Base-by-base conservation (phyloP, 495 filamentous ascomycete genomes). In the Penicillium turbatum region DNA sequence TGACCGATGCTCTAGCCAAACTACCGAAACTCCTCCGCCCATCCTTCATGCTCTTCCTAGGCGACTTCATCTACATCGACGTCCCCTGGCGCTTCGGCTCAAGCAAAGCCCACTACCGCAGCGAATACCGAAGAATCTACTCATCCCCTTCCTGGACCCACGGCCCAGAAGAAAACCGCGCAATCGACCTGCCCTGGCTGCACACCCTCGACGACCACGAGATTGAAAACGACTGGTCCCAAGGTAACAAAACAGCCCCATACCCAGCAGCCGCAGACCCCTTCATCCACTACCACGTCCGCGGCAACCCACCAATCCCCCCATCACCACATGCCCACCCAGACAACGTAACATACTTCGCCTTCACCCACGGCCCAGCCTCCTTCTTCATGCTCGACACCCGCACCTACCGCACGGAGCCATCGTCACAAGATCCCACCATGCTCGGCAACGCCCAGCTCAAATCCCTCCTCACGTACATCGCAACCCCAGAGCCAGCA, bases 51-150 rank as follows among this genome's bases (percentile, higher is more conserved):
- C 80, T 98, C 21, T 98, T 98, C 76, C 82, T 98, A 0, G 93
- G 92, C n/a, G 93, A 98, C 65, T 98, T 97, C 67, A 96, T 98
- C 66, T 98, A 98, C 66, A 85, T 95, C 55, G 93, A 98, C 53
- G 90, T 97, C 0, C 93, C 93, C 0, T 76, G 81, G 27, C 83
- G 86, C 32, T 86, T 90, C 58, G 91, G 89, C 11, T 83, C 76
- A 16, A 76, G 80, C 4, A 72, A 79, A 9, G 83, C 88, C 40
- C 83, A 86, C 62, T 97, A 97, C 70, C 85, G 93, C 31, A 79
- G 86, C 55, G 89, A 96, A 65, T 98, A 98, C 67, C 86, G 92
- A 21, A 89, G 92, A 58, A 82, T 96, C 29, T 98, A 98, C 64
- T 84, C 88, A 2, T 96, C 91, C 6, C 93, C 93, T 0, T 90